These are phyloP conservation scores for Pneumocystis jirovecii DNA, from an alignment of 1,139 yeast genomes.

Conservation along the genomic window DNA sequence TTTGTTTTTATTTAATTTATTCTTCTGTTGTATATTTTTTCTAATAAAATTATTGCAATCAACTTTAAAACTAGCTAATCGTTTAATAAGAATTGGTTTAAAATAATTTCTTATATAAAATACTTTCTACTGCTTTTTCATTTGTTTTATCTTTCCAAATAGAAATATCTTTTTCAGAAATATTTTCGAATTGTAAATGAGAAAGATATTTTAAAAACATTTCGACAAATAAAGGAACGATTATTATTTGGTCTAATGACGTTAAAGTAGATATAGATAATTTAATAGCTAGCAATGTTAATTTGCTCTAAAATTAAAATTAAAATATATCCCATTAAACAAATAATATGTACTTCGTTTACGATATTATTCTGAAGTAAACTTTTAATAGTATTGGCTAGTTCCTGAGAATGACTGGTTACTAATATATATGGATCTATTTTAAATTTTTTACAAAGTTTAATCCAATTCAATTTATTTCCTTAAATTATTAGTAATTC, in stretches of 20 bases:
- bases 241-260: constrained; percentile 50
- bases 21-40: constrained; percentile 74
- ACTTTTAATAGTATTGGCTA: constrained; percentile 26
- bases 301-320: background rate
- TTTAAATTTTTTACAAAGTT: constrained; percentile 45
- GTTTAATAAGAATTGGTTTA: constrained; percentile 18
- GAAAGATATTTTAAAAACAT: constrained; percentile 27
- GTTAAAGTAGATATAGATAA: constrained; percentile 49
- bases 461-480: constrained; percentile 43
- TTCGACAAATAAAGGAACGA: constrained; percentile 39
- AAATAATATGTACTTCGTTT: background rate
- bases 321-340: background rate
- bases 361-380: constrained; percentile 16
- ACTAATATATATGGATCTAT: constrained; percentile 55
- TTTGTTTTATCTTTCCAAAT: background rate
- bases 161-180: constrained; percentile 32
- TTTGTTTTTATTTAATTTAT: constrained; percentile 49
- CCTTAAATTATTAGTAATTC: background rate
- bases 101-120: background rate
- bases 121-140: background rate
- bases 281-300: constrained; percentile 34
- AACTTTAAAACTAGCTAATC: constrained; percentile 29
- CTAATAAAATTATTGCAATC: constrained; percentile 75
- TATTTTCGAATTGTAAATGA: constrained; percentile 19
- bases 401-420: constrained; percentile 25